Percentiles rank a stretch among this genome's conserved stretches.
Conservation (phyloP, 805 yeast species). For the Lipomyces yamanashiensis region DNA sequence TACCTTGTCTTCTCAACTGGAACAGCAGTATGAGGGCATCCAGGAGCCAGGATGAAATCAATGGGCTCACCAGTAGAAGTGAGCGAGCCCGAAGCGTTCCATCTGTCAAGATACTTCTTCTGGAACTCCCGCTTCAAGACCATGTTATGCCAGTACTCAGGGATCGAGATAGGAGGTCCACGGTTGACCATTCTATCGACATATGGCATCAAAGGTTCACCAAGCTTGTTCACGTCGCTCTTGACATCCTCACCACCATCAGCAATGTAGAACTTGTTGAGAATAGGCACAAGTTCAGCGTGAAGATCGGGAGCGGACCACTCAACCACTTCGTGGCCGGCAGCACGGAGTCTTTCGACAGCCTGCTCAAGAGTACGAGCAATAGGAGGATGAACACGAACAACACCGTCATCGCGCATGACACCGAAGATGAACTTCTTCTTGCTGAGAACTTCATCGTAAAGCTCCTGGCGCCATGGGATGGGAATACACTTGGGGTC, state of each 20-base stretch:
- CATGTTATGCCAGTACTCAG: conserved; percentile 43
- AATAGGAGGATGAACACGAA: conserved; percentile 63
- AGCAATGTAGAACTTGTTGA: conserved; percentile 50
- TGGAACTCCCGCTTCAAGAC: conserved; percentile 44
- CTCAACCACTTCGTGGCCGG: conserved; percentile 60
- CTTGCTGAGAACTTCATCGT: conserved; percentile 34
- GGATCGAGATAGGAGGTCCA: conserved; percentile 47
- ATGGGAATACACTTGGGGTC: conserved; percentile 60
- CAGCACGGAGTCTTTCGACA: conserved; percentile 58
- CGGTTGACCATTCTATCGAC: conserved; percentile 47
- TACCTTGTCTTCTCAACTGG: conserved; percentile 46
- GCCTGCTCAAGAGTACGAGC: conserved; percentile 57
- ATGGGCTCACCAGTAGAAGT: conserved; percentile 51
- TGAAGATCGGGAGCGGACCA: conserved; percentile 51
- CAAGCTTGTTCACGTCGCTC: conserved; percentile 46
- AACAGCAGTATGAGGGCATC: conserved; percentile 53
- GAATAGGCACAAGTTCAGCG: conserved; percentile 44
- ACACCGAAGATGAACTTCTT: conserved; percentile 54
- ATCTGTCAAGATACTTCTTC: conserved; percentile 50
- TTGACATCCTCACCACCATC: conserved; percentile 52
- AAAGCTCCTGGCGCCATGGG: conserved; percentile 51
- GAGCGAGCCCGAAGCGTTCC: conserved; percentile 48
- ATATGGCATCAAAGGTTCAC: conserved; percentile 52
- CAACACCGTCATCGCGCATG: conserved; percentile 51
- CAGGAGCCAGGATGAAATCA: conserved; percentile 57